phyloP scores from a whole-genome alignment of 345 rosid species.

The Lepidium aucheri region DNA sequence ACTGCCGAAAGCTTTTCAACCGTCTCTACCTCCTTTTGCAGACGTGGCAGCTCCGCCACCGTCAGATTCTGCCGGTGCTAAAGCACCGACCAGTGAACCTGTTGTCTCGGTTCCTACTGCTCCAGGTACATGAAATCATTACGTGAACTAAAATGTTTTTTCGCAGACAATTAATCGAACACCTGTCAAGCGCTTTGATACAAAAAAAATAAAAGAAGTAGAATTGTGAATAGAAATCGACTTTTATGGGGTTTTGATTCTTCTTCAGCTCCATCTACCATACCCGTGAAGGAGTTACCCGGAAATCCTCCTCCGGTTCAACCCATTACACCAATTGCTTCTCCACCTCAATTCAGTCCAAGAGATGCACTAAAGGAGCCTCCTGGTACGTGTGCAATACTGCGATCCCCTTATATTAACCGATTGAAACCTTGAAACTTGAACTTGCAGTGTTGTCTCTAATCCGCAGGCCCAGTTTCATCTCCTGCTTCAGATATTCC shows the following conservation, averaged over 20 bases:
- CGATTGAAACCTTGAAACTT: background rate
- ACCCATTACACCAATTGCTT: constrained; percentile 10
- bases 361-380: constrained; percentile 21
- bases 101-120: constrained; percentile 32
- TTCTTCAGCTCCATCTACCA: constrained; percentile 10
- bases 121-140: constrained; percentile 27
- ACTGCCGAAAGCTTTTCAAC: constrained; percentile 24
- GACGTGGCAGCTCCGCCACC: constrained; percentile 38
- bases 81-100: constrained; percentile 30
- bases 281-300: constrained; percentile 18
- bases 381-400: constrained; percentile 2
- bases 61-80: background rate
- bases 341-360: constrained; percentile 20
- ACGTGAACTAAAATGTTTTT: background rate
- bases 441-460: background rate
- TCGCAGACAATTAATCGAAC: constrained; percentile 14
- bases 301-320: constrained; percentile 15
- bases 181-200: background rate
- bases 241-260: background rate
- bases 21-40: constrained; percentile 27
- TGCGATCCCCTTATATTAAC: background rate
- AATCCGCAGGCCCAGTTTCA: constrained; percentile 20
- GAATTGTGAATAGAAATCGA: background rate
- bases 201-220: background rate
- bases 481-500: constrained; percentile 20